phyloP scores from a whole-genome alignment of 306 rosid genomes.

The Prunus mume region DNA sequence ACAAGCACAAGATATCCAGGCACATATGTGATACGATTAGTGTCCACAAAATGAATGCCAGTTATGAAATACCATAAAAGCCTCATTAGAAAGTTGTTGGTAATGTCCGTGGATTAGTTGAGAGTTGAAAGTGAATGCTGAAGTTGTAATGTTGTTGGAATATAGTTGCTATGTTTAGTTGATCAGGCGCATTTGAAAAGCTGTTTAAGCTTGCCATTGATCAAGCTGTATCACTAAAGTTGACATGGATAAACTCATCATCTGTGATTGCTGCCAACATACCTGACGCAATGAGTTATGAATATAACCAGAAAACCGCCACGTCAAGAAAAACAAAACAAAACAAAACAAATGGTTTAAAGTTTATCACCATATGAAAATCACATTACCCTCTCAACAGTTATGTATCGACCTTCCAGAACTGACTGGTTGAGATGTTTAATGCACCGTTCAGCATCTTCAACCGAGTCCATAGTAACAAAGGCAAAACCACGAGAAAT shows the following conservation, averaged over 20 bases:
- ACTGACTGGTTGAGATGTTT: conserved; percentile 94
- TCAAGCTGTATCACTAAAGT: conserved; percentile 96
- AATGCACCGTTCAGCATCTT: conserved; percentile 82
- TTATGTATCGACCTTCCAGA: conserved; percentile 90
- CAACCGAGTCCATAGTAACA: conserved; percentile 73
- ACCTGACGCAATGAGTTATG: conserved; percentile 94
- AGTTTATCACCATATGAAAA: conserved; percentile 23
- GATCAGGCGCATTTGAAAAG: conserved; percentile 90
- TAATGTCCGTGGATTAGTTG: conserved; percentile 99
- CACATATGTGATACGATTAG: conserved; percentile 29
- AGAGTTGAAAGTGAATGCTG: conserved; percentile 94
- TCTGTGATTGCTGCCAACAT: conserved; percentile 98
- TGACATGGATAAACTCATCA: conserved; percentile 94
- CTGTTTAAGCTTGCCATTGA: conserved; percentile 95
- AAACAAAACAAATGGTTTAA: conserved; percentile 15
- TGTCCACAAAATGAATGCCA: conserved; percentile 55
- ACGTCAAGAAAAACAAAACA: conserved; percentile 61
- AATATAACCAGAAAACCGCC: conserved; percentile 93
- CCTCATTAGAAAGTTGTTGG: conserved; percentile 90
- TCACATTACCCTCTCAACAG: conserved; percentile 85
- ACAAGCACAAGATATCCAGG: conserved; percentile 36
- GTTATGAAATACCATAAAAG: conserved; percentile 87
- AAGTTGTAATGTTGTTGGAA: conserved; percentile 91
- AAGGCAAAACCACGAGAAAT: conserved; percentile 98
- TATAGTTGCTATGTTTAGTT: conserved; percentile 98